These are phyloP conservation scores for Raffaelea albimanens DNA, from an alignment of 2,329 filamentous ascomycete species.

Conservation along the genomic window DNA sequence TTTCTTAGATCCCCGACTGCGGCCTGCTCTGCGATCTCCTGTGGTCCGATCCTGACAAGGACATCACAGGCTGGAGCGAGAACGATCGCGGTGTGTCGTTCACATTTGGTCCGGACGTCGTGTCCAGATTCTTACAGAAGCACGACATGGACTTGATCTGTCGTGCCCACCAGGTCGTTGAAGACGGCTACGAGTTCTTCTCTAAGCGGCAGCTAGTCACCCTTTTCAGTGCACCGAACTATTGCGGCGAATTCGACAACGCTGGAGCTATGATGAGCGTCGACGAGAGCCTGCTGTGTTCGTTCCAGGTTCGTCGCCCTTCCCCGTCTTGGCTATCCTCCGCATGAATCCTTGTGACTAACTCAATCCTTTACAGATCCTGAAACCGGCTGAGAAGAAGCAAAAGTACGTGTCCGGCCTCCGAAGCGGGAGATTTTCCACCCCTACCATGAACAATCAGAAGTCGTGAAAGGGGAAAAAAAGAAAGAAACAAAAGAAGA, in stretches of 20 bases:
- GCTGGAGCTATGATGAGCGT: conserved; percentile 99
- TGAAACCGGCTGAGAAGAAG: conserved; percentile 99
- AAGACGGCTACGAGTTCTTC: conserved; percentile 99
- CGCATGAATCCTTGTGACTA: conserved; percentile 9
- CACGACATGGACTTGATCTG: conserved; percentile 99
- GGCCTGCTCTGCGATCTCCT: conserved; percentile 94
- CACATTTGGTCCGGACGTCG: conserved; percentile 95
- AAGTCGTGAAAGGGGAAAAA: neutral
- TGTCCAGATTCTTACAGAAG: conserved; percentile 95
- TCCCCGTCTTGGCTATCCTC: neutral
- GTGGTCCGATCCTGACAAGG: conserved; percentile 98
- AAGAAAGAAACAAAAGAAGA: neutral
- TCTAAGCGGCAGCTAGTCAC: conserved; percentile 96
- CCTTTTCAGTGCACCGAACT: conserved; percentile 96
- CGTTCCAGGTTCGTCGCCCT: conserved; percentile 70
- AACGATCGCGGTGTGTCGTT: conserved; percentile 98
- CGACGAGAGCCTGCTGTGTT: conserved; percentile 95
- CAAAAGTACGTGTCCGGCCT: conserved; percentile 94
- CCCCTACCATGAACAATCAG: conserved; percentile 58
- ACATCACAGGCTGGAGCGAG: conserved; percentile 98
- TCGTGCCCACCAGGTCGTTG: conserved; percentile 95
- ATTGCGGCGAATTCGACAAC: conserved; percentile 99
- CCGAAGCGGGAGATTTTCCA: conserved; percentile 55
- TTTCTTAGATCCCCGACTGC: conserved; percentile 80
- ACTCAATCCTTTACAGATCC: conserved; percentile 51